Evolutionary conservation across 768 basidiomycete genomes (phyloP).

Genomic region (Tulasnella calospora): DNA sequence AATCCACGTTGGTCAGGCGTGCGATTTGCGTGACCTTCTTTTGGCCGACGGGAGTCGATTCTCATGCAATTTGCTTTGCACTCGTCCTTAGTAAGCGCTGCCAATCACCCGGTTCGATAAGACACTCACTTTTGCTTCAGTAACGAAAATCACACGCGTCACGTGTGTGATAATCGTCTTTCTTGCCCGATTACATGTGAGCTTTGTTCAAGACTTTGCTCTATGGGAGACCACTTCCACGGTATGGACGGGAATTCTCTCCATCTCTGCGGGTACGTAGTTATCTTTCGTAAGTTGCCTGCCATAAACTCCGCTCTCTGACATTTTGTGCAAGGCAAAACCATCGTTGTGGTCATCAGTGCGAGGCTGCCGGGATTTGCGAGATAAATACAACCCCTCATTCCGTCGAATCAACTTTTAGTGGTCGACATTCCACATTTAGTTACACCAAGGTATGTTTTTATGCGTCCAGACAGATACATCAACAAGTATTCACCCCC

Average conservation of each 20-base stretch:
- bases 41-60: constrained; percentile 34
- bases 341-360: constrained; percentile 47
- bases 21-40: constrained; percentile 38
- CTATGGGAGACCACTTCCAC: constrained; percentile 49
- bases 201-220: constrained; percentile 54
- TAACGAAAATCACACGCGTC: constrained; percentile 44
- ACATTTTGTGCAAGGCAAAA: constrained; percentile 39
- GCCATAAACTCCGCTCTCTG: neutral
- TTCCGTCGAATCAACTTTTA: constrained; percentile 58
- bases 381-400: constrained; percentile 55
- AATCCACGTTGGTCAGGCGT: constrained; percentile 38
- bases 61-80: constrained; percentile 45
- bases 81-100: constrained; percentile 24
- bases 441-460: constrained; percentile 57
- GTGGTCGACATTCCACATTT: constrained; percentile 55
- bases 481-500: neutral
- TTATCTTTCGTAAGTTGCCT: neutral
- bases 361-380: constrained; percentile 49
- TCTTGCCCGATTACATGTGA: constrained; percentile 53
- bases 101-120: neutral
- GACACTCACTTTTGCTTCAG: constrained; percentile 34
- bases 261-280: constrained; percentile 56
- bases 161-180: constrained; percentile 46
- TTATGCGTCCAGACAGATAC: neutral
- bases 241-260: constrained; percentile 39